These are phyloP conservation scores for Lachancea sp. DNA, from an alignment of 805 yeast genomes.

Conservation along the genomic window DNA sequence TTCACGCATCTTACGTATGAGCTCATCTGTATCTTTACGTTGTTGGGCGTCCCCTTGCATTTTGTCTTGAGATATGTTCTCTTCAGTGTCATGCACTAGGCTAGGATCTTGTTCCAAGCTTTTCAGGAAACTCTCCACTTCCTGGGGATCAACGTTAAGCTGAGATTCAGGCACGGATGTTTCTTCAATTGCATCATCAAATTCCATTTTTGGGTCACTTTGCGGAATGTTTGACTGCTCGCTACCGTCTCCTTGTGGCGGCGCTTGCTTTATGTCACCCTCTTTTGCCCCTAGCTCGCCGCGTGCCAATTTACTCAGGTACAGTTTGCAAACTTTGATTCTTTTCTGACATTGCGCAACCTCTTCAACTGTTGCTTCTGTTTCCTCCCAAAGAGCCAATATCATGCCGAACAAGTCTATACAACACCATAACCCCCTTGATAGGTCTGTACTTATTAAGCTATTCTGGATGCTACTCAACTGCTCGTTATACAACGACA, in stretches of 20 bases:
- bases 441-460: conserved; percentile 34
- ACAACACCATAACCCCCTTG: conserved; percentile 31
- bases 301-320: conserved; percentile 22
- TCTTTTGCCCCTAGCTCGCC: conserved; percentile 17
- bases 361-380: conserved; percentile 7
- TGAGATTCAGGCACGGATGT: not conserved
- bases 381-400: conserved; percentile 22
- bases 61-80: not conserved
- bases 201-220: not conserved
- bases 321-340: conserved; percentile 27
- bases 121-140: conserved; percentile 2
- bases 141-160: not conserved
- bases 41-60: not conserved
- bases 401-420: conserved; percentile 22
- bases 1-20: conserved; percentile 5
- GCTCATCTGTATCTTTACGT: conserved; percentile 1
- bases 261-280: not conserved
- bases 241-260: not conserved
- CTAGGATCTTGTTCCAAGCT: conserved; percentile 4
- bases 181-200: not conserved
- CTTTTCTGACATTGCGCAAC: conserved; percentile 17
- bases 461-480: conserved; percentile 42
- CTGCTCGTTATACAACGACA: conserved; percentile 48
- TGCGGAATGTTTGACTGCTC: not conserved
- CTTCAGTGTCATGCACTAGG: conserved; percentile 3